Evolutionary conservation across 441 rosid genomes (phyloP).

Genomic region (Rhodomyrtus psidioides): DNA sequence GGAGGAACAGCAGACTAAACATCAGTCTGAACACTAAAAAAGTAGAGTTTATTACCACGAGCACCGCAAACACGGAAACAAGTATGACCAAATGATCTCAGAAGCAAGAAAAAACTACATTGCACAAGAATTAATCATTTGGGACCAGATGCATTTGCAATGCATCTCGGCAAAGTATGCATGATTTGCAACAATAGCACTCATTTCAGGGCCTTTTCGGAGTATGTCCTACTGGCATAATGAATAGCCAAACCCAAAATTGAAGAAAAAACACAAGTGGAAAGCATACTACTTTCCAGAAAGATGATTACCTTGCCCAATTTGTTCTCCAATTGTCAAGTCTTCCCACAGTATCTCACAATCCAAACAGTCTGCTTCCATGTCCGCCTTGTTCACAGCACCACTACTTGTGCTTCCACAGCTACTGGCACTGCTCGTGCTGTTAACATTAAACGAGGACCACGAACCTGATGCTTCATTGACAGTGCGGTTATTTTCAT

Average conservation of each 20-base stretch:
- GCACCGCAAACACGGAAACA: background rate
- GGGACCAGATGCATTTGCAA: background rate
- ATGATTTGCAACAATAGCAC: background rate
- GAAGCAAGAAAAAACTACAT: background rate
- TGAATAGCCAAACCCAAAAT: background rate
- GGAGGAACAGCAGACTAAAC: slow-evolving; percentile 13
- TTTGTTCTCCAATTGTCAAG: slow-evolving; percentile 70
- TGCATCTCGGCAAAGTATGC: background rate
- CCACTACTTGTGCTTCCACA: slow-evolving; percentile 81
- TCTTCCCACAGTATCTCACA: slow-evolving; percentile 92
- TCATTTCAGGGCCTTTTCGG: background rate
- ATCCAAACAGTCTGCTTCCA: slow-evolving; percentile 68
- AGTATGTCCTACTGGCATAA: background rate
- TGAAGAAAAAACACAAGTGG: background rate
- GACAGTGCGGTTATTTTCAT: slow-evolving; percentile 37
- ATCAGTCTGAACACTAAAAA: slow-evolving; percentile 16
- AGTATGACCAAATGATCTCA: background rate
- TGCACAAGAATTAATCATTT: background rate
- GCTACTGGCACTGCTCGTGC: slow-evolving; percentile 87
- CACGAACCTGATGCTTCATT: slow-evolving; percentile 73
- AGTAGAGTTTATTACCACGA: background rate
- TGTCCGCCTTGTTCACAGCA: slow-evolving; percentile 58
- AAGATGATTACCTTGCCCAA: slow-evolving; percentile 76
- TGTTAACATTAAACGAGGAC: slow-evolving; percentile 69
- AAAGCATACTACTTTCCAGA: background rate